Evolutionary conservation across 352 stramenopile species (phyloP).

Genomic region (Pythium angustatum): DNA sequence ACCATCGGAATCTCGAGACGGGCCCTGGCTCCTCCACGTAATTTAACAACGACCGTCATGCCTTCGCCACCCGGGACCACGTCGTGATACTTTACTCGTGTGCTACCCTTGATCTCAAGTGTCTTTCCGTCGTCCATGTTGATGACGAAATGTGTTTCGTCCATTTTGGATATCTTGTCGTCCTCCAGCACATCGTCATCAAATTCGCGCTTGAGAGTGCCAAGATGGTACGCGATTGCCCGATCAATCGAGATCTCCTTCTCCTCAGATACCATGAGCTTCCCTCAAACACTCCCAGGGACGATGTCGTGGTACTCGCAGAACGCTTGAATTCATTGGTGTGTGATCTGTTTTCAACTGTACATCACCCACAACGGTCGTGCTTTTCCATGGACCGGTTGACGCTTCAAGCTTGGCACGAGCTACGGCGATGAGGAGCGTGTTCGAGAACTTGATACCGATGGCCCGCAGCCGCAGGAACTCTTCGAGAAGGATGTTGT

Average conservation of each 20-base stretch:
- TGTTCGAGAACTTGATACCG: neutral
- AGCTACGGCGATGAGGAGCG: neutral
- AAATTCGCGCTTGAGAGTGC: conserved; percentile 26
- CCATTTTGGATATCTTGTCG: conserved; percentile 25
- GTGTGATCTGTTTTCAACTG: neutral
- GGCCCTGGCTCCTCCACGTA: neutral
- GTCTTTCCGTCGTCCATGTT: conserved; percentile 3
- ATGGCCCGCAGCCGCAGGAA: neutral
- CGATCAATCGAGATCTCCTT: neutral
- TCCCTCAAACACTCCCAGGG: neutral
- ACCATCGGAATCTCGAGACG: neutral
- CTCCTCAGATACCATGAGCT: neutral
- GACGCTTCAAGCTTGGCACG: neutral
- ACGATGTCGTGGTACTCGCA: conserved; percentile 3
- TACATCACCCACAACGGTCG: neutral
- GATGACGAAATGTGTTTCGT: conserved; percentile 1
- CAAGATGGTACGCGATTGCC: neutral
- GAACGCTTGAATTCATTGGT: neutral
- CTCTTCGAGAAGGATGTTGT: neutral
- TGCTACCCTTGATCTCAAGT: neutral
- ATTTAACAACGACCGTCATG: conserved; percentile 7
- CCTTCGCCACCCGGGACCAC: neutral
- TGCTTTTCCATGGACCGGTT: neutral
- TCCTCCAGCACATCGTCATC: conserved; percentile 22
- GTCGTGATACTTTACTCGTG: neutral